phyloP scores from a whole-genome alignment of 805 yeast genomes.

The Candida morakotiae region DNA sequence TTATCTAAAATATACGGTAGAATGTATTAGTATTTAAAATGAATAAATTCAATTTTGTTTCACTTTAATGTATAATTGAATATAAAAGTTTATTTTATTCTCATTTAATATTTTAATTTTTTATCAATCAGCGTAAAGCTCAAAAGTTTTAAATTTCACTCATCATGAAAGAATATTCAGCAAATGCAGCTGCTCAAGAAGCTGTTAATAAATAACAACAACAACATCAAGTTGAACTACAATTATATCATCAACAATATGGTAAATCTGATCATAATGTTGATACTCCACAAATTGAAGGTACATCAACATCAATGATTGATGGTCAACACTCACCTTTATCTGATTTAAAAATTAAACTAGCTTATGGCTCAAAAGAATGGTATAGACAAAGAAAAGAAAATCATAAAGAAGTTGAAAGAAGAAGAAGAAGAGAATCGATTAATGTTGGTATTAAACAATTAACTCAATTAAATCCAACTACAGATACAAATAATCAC shows the following conservation, averaged over 20 bases:
- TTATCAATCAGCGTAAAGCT: no score
- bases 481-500: conserved; percentile 84
- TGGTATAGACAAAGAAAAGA: conserved; percentile 82
- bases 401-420: conserved; percentile 93
- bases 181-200: conserved; percentile 9
- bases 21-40: no score
- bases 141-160: no score
- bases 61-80: no score
- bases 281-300: conserved; percentile 7
- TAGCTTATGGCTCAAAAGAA: conserved; percentile 72
- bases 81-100: no score
- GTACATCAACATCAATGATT: not conserved
- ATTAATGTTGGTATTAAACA: conserved; percentile 84
- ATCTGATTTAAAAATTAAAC: conserved; percentile 37
- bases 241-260: conserved; percentile 15
- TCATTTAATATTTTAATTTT: no score
- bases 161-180: no score
- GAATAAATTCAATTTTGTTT: no score
- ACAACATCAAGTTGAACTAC: conserved; percentile 20
- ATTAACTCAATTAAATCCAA: conserved; percentile 72
- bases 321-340: conserved; percentile 9
- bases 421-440: conserved; percentile 85
- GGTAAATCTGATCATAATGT: conserved; percentile 13
- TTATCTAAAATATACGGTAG: no score
- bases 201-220: conserved; percentile 6